Conservation (phyloP, 768 basidiomycete species). For the Suillus cothurnatus region DNA sequence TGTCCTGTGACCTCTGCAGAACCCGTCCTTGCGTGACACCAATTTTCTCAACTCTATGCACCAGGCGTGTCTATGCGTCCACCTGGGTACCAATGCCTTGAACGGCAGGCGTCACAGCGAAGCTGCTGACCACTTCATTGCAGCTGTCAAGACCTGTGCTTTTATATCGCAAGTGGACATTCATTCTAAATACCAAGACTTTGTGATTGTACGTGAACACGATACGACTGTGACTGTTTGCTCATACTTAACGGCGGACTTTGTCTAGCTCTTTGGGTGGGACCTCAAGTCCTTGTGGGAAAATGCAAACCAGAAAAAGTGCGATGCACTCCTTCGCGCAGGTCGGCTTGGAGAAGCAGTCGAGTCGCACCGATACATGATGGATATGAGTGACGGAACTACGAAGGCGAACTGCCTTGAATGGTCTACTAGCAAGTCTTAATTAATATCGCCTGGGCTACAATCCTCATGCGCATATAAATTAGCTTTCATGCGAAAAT, state of each 20-base stretch:
- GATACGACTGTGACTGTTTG: neutral
- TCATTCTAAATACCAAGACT: neutral
- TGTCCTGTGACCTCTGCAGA: neutral
- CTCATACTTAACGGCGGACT: neutral
- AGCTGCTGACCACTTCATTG: neutral
- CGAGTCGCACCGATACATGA: neutral
- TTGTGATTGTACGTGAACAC: neutral
- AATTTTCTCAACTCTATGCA: neutral
- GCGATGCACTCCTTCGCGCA: neutral
- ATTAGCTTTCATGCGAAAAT: neutral
- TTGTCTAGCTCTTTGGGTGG: neutral
- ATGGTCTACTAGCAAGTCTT: neutral
- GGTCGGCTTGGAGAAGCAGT: neutral
- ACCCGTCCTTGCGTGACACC: neutral
- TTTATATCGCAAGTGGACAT: neutral
- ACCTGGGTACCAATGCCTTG: neutral
- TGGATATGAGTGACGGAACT: neutral
- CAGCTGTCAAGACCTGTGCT: neutral
- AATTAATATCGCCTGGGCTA: neutral
- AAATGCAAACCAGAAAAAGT: neutral
- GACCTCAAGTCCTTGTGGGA: neutral
- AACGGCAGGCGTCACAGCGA: neutral
- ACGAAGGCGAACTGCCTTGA: neutral
- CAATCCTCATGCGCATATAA: neutral
- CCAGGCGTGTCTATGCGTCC: neutral